Conservation (phyloP, 306 rosid genomes). For the Prunus fruticosa region DNA sequence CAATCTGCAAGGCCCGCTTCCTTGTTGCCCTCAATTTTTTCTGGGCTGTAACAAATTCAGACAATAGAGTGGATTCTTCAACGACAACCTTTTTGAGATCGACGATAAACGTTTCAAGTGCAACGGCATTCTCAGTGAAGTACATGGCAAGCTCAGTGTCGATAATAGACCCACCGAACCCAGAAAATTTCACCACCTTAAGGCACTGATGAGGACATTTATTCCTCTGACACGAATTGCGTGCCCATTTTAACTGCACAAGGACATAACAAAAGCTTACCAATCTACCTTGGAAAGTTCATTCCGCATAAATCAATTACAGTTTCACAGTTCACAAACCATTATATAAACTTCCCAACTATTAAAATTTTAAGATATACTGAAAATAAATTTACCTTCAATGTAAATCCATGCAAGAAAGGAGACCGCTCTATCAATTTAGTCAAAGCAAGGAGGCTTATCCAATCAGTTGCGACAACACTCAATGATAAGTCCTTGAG, state of each 20-base stretch:
- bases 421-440: constrained; percentile 15
- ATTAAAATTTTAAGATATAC: too few relatives aligned
- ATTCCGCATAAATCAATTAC: neutral
- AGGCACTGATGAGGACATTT: neutral
- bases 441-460: neutral
- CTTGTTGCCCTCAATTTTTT: neutral
- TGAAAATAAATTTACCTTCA: neutral
- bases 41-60: neutral
- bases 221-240: neutral
- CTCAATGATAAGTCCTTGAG: neutral
- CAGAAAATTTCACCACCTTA: neutral
- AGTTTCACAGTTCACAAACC: too few relatives aligned
- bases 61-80: too few relatives aligned
- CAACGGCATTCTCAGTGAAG: neutral
- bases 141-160: neutral
- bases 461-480: neutral
- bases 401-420: neutral
- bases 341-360: too few relatives aligned
- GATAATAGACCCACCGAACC: neutral
- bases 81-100: neutral
- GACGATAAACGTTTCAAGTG: neutral
- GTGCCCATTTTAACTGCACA: neutral
- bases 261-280: neutral
- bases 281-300: neutral
- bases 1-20: neutral